These are phyloP conservation scores for Peronospora belbahrii DNA, from an alignment of 352 stramenopile genomes.

Conservation along the genomic window DNA sequence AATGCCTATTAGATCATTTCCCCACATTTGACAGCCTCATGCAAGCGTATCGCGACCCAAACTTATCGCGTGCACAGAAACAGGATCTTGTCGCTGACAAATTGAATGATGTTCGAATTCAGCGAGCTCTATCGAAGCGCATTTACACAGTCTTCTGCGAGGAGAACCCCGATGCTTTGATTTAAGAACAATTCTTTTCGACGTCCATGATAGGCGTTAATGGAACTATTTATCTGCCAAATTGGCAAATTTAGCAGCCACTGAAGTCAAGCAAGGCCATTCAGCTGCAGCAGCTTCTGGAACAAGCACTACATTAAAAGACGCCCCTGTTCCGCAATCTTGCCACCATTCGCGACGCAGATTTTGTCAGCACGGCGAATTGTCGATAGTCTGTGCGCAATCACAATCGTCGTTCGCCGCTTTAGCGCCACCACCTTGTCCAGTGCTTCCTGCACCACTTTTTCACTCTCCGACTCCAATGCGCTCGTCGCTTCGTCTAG, in stretches of 20 bases:
- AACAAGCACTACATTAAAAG: no score
- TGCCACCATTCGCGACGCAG: slow-evolving; percentile 14
- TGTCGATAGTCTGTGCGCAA: slow-evolving; percentile 90
- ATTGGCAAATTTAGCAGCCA: slow-evolving; percentile 2
- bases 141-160: slow-evolving; percentile 54
- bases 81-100: slow-evolving; percentile 52
- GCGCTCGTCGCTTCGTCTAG: slow-evolving; percentile 89
- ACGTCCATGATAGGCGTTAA: not conserved
- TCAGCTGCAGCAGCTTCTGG: slow-evolving; percentile 7
- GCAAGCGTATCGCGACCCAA: slow-evolving; percentile 37
- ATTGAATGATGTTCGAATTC: slow-evolving; percentile 29
- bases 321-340: slow-evolving; percentile 17
- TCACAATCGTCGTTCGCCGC: slow-evolving; percentile 85
- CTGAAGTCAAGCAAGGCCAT: no score
- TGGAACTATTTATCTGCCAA: no score
- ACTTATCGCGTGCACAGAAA: slow-evolving; percentile 28
- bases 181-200: slow-evolving; percentile 1
- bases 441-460: slow-evolving; percentile 73
- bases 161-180: slow-evolving; percentile 25
- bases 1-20: slow-evolving; percentile 54
- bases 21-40: slow-evolving; percentile 51
- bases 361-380: slow-evolving; percentile 87
- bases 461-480: slow-evolving; percentile 75
- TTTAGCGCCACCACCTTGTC: slow-evolving; percentile 54
- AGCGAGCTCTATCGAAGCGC: slow-evolving; percentile 41